Base-by-base conservation (phyloP, 352 stramenopile genomes). In the Aphanomyces stellatus region DNA sequence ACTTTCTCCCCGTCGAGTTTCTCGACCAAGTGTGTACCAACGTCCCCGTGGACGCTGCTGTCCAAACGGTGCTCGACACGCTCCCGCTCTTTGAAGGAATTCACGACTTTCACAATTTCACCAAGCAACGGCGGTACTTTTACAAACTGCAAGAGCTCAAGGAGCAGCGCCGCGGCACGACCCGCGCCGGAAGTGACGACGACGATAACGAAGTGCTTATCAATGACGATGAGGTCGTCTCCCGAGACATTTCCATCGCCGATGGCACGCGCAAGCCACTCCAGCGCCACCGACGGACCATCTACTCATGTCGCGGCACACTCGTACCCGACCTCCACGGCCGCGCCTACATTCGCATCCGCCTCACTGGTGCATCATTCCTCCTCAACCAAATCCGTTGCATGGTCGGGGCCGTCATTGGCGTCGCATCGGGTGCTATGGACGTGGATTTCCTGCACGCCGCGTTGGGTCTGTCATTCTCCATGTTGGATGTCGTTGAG, bases 31-130 rank as follows among this genome's bases (percentile, higher is more conserved):
- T 51, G 17, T 43, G 33, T 27, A 43, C 35, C 4, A 11, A 11
- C 25, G 70, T 71, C 15, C 88, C 79, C 57, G 62, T 78, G 31
- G 27, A 85, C 17, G 69, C 30, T 15, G 62, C 65, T 0, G 37
- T 31, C 17, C 40, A 68, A 3, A 41, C 25, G 24, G 28, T 70
- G 3, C 51, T 27, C 15, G 69, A 61, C 22, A 69, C 75, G 2
- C 53, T 84, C 6, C 46, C 42, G 27, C 53, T 56, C 10, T 96
- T 93, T 62, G 80, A 95, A 74, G 88, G 88, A 53, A 91, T 91
- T 56, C 81, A 95, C 62, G 87, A 91, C 67, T 96, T 96, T 57
- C 88, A 96, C 82, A 96, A 96, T 66, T 96, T 94, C 60, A 96
- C 87, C 42, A 93, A 91, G 53, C 84, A 82, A 17, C 77, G 82